phyloP scores from a whole-genome alignment of 1,284 basidiomycete species.

The Sporisorium graminicola region DNA sequence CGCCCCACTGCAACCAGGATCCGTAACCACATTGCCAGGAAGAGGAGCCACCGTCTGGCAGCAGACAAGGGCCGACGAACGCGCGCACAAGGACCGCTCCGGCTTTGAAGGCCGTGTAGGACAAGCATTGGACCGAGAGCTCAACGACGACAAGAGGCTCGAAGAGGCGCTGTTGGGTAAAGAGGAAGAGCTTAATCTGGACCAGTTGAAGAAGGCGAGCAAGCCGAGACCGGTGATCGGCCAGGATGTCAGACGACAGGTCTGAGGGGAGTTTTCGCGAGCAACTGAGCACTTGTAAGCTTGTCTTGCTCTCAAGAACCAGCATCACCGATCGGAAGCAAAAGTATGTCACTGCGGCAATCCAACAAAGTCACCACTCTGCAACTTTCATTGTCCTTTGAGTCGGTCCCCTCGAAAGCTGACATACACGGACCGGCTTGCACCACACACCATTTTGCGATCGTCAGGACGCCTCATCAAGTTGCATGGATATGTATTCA shows the following conservation, averaged over 20 bases:
- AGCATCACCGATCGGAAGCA: conserved; percentile 1
- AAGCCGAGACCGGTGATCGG: conserved; percentile 42
- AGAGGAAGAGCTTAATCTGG: conserved; percentile 30
- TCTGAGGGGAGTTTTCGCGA: neutral
- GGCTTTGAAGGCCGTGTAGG: conserved; percentile 34
- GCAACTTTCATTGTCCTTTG: too few relatives aligned
- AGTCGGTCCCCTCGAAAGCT: too few relatives aligned
- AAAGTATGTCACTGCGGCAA: neutral
- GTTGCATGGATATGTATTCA: neutral
- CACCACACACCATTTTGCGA: neutral
- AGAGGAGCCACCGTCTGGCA: conserved; percentile 44
- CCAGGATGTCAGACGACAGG: conserved; percentile 35
- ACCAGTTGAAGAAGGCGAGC: conserved; percentile 15
- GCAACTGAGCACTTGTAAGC: neutral
- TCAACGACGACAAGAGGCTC: conserved; percentile 43
- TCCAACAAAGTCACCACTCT: conserved; percentile 15
- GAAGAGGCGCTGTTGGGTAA: conserved; percentile 52
- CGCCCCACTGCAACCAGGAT: conserved; percentile 28
- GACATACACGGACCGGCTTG: too few relatives aligned
- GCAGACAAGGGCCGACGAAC: conserved; percentile 38
- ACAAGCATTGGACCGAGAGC: conserved; percentile 28
- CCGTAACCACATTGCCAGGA: conserved; percentile 41
- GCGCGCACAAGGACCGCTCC: conserved; percentile 28
- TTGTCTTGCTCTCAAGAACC: neutral
- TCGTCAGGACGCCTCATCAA: too few relatives aligned